Evolutionary conservation across 768 basidiomycete genomes (phyloP).

Genomic region (Mrakia gelida): DNA sequence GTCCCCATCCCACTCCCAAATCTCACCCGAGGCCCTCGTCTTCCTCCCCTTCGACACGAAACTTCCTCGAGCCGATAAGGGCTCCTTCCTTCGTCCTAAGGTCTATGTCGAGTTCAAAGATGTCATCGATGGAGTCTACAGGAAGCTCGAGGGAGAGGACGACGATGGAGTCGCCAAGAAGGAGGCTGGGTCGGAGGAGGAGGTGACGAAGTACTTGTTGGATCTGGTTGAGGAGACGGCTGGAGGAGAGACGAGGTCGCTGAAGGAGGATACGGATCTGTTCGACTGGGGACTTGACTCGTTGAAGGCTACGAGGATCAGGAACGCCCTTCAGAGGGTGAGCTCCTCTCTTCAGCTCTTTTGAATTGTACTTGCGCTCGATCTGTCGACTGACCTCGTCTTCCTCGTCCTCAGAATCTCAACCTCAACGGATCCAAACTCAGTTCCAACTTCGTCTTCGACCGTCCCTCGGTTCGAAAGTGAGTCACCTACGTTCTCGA

Average conservation of each 20-base stretch:
- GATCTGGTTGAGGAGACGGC: constrained; percentile 1
- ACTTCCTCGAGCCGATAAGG: constrained; percentile 55
- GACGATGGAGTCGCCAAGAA: constrained; percentile 25
- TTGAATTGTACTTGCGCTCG: background rate
- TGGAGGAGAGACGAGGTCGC: background rate
- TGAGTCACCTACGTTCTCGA: constrained; percentile 32
- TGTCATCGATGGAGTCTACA: constrained; percentile 48
- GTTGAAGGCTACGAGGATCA: constrained; percentile 53
- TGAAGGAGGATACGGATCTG: constrained; percentile 42
- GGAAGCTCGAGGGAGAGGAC: constrained; percentile 47
- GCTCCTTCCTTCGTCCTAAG: constrained; percentile 52
- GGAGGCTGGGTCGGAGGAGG: background rate
- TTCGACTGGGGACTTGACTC: constrained; percentile 52
- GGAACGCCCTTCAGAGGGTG: constrained; percentile 50
- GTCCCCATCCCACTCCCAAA: constrained; percentile 55
- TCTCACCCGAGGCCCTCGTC: constrained; percentile 53
- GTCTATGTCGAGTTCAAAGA: constrained; percentile 54
- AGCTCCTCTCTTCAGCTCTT: background rate
- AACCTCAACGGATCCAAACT: constrained; percentile 43
- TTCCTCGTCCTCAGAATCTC: constrained; percentile 36
- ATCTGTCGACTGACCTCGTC: background rate
- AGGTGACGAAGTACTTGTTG: constrained; percentile 18
- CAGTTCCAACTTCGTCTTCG: constrained; percentile 49
- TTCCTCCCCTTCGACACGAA: constrained; percentile 51
- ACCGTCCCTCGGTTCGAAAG: constrained; percentile 51